Base-by-base conservation (phyloP, 192 early-diverging fungal genomes). In the Spizellomyces punctatus region DNA sequence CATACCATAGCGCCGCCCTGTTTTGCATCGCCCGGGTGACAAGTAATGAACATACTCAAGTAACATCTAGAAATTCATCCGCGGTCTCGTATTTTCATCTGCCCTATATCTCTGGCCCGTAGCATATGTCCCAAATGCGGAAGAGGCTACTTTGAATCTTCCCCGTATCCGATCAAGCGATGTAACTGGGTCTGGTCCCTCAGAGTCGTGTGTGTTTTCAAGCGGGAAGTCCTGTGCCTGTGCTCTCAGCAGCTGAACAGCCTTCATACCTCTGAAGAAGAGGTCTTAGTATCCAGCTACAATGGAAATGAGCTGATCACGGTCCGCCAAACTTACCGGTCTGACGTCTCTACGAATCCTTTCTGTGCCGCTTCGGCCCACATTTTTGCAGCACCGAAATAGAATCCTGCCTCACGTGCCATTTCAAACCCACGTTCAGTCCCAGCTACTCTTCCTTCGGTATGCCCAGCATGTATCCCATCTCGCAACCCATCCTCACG, bases 401-500 rank as follows among this genome's bases (percentile, higher is more conserved):
- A 76, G 56, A 70, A 76, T 6, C 74, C 74, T 1, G 74, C 74
- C 46, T 76, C 74, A 10, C 27, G 9, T 17, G 41, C 74, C 52
- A 76, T 50, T n/a, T 8, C 41, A 41, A 70, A 76, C 4, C 74
- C 74, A 7, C 27, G 46, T 46, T 70, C 67, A 5, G 42, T 56
- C 6, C 74, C 74, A 2, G 67, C 61, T 10, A 76, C 49, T 16
- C 50, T 43, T 5, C 74, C 74, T 46, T 76, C 67, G 42, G 62
- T 19, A 46, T 14, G 56, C 22, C 74, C 74, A 12, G 67, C 57
- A 5, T 69, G 60, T 10, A 64, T 47, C 17, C 74, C 74, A 44
- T 76, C 74, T 10, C 74, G 46, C 12, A 70, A 69, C n/a, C 74
- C 74, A 61, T 76, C 74, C 52, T 76, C 67, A 19, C 67, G 67